phyloP scores from a whole-genome alignment of 768 basidiomycete genomes.

The Clathrus columnatus region DNA sequence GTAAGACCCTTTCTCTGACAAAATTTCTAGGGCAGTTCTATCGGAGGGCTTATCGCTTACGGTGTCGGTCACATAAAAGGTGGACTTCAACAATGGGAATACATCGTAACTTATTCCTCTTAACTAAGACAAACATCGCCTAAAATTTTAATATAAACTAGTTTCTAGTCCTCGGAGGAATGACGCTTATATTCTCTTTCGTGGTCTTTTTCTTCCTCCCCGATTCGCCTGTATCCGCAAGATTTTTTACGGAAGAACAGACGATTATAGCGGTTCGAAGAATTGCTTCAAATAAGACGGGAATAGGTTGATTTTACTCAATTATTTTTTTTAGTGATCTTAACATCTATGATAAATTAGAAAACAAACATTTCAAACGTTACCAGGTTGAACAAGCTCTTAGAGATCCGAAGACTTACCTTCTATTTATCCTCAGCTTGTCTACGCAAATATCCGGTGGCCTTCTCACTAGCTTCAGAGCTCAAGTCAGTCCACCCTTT shows the following conservation, averaged over 20 bases:
- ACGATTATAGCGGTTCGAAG: slow-evolving; percentile 27
- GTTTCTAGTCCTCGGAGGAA: slow-evolving; percentile 19
- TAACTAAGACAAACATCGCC: neutral
- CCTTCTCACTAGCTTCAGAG: slow-evolving; percentile 12
- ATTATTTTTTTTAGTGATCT: neutral
- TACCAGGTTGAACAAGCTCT: slow-evolving; percentile 25
- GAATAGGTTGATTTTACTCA: slow-evolving; percentile 9
- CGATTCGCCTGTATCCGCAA: slow-evolving; percentile 25
- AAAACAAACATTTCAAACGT: slow-evolving; percentile 28
- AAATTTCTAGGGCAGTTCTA: slow-evolving; percentile 15
- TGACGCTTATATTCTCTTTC: slow-evolving; percentile 22
- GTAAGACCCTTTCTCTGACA: slow-evolving; percentile 17
- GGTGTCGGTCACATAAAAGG: slow-evolving; percentile 20
- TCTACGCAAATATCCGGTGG: slow-evolving; percentile 24
- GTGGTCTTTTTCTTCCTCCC: slow-evolving; percentile 25
- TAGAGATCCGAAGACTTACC: slow-evolving; percentile 27
- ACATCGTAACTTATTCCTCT: slow-evolving; percentile 18
- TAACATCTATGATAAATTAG: slow-evolving; percentile 17
- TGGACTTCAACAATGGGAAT: slow-evolving; percentile 21
- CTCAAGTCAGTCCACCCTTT: slow-evolving; percentile 5
- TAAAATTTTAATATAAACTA: neutral
- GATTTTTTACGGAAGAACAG: slow-evolving; percentile 23
- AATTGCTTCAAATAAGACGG: slow-evolving; percentile 21
- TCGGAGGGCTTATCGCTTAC: slow-evolving; percentile 22
- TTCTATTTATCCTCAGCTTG: slow-evolving; percentile 24